Evolutionary conservation across 305 asterid species (phyloP).

Genomic region (Fraxinus dipetala): DNA sequence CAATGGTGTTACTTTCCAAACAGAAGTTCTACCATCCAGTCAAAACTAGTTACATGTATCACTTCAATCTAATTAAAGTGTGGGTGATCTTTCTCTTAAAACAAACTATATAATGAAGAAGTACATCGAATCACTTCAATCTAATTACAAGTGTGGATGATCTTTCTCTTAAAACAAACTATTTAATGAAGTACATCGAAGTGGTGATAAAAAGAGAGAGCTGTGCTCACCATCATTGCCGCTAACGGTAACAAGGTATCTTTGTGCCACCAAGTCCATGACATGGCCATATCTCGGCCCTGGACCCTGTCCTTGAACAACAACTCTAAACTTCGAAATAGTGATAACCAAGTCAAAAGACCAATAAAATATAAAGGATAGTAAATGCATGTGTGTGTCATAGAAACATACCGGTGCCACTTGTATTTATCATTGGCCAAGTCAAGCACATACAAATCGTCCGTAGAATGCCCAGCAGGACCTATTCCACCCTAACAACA

Average conservation of each 20-base stretch:
- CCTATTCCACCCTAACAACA: conserved; percentile 93
- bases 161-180: conserved; percentile 13
- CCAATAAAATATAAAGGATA: conserved; percentile 15
- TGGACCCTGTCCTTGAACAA: conserved; percentile 98
- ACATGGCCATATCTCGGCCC: conserved; percentile 98
- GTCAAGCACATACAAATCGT: conserved; percentile 91
- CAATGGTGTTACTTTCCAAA: conserved; percentile 8
- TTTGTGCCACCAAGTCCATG: conserved; percentile 97
- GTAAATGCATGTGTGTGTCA: conserved; percentile 11
- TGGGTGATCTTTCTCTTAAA: conserved; percentile 1
- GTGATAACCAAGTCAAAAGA: conserved; percentile 29
- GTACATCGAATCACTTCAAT: background rate
- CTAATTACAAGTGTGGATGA: conserved; percentile 1
- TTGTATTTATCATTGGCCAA: conserved; percentile 66
- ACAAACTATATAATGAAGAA: conserved; percentile 16
- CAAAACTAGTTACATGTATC: background rate
- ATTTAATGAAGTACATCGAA: background rate
- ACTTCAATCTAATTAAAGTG: conserved; percentile 2
- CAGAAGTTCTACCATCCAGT: background rate
- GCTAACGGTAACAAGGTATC: conserved; percentile 85
- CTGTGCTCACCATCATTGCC: conserved; percentile 85
- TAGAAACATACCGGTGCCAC: conserved; percentile 87
- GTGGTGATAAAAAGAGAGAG: background rate
- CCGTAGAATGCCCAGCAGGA: conserved; percentile 99
- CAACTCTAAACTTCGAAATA: conserved; percentile 58